Base-by-base conservation (phyloP, 768 basidiomycete genomes). In the Amanita muscaria region DNA sequence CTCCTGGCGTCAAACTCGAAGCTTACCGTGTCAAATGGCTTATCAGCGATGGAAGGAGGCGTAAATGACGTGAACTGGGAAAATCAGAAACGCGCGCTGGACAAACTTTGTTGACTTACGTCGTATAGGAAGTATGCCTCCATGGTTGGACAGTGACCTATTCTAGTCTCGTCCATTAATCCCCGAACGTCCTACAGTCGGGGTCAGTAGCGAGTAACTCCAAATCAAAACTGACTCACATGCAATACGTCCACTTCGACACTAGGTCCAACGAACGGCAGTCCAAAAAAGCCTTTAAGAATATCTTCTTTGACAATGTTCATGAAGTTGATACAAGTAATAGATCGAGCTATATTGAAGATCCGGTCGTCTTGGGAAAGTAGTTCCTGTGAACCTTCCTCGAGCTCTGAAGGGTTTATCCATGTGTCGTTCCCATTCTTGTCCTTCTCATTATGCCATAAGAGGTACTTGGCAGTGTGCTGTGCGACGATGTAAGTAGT, bases 251-350 rank as follows among this genome's bases (percentile, higher is more conserved):
- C 51, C 24, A 58, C 14, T 25, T 50, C 33, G 2, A 49, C 23
- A 32, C 50, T 51, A 7, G 41, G 45, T 21, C 54, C 55, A 25
- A 51, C 50, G 11, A 35, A 30, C 4, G 56, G 29, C 14, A 58
- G 30, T 12, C 59, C 59, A n/a, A 53, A 19, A n/a, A 61, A 42
- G 8, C 53, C 50, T 33, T 56, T 59, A 23, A 61, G n/a, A 19
- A 61, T 52, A 24, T 61, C 59, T 40, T 51, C 55, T 21, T 45
- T 39, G 12, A 61, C 39, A 16, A 58, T 42, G 37, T 61, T 59
- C 46, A 51, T 52, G 45, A 60, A 59, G 25, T 59, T 54, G 4
- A 47, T 50, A 25, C 56, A 59, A 25, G 58, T 60, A 19, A 61
- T 56, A 16, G 46, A 27, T 7, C 54, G 55, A 4, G 59, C 59